Evolutionary conservation across 805 yeast genomes (phyloP), one percentile per base, ranked within the genome.

Genomic region (Barnettozyma vustinii): DNA sequence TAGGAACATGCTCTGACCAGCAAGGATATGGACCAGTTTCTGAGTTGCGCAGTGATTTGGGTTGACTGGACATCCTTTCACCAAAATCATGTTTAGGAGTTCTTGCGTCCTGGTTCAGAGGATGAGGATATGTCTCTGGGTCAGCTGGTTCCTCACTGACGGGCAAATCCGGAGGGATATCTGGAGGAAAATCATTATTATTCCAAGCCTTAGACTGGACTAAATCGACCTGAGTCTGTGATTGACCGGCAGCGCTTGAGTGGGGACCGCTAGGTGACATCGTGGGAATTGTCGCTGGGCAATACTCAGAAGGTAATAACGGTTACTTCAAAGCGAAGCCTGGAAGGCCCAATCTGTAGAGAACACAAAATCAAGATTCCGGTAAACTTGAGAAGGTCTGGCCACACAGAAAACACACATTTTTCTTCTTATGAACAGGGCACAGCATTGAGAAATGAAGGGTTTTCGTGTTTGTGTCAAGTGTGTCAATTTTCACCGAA

Each of bases 1-100:
- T 76, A 9, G 97, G 96, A 20, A 84, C 87, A 64, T 83, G 76
- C 50, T 73, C 66, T 42, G 63, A 44, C 60, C 58, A 54, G n/a
- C 56, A 46, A 4, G 60, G 57, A 35, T 52, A 55, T 36, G 3
- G 13, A 9, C 23, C 39, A 36, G 23, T 18, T 36, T 36, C 39
- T 30, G n/a, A 12, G 3, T 30, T 30, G n/a, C 12, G 7, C 33
- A 30, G n/a, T 30, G 33, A 30, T 30, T 30, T 30, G 12, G 16
- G 16, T 13, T 30, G 33, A 30, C 12, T 13, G 33, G 33, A 15
- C 16, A 30, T 30, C 16, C 33, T 13, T 13, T 30, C 33, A 4
- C 12, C 33, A 13, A 5, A 13, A 30, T 30, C 16, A 13, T 26
- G 30, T 26, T 5, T 26, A 5, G 25, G 30, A 3, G 30, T 10